A percentile compares a stretch with the other conserved stretches of the same genome.
phyloP scores from a whole-genome alignment of 306 rosid genomes.

The Gillenia trifoliata region DNA sequence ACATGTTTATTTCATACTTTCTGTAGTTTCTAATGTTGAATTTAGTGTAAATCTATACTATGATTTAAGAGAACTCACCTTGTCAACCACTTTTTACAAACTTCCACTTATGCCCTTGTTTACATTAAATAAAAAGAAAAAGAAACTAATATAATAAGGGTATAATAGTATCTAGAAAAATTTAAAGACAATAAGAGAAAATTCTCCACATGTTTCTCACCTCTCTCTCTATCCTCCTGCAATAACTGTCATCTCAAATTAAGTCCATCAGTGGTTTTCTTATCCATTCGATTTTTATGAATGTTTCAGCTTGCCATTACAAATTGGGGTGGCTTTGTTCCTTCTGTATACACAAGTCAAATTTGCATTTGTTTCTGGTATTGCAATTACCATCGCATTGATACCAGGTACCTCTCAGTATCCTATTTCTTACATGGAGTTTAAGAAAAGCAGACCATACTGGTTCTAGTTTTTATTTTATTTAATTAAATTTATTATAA shows the following conservation, averaged over 20 bases:
- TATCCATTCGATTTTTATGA: constrained; percentile 16
- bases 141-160: no score
- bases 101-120: neutral
- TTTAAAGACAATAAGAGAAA: no score
- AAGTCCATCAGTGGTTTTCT: neutral
- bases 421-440: neutral
- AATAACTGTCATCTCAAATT: no score
- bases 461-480: neutral
- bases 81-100: no score
- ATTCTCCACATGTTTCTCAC: neutral
- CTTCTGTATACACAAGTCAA: constrained; percentile 89
- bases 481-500: neutral
- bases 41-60: neutral
- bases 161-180: no score
- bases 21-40: neutral
- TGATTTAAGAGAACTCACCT: neutral
- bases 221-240: neutral
- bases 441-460: neutral
- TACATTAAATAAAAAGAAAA: no score
- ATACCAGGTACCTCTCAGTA: constrained; percentile 64
- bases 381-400: constrained; percentile 75
- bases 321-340: constrained; percentile 86
- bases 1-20: neutral
- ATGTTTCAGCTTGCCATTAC: constrained; percentile 89
- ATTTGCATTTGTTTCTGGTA: constrained; percentile 86